phyloP scores from a whole-genome alignment of 1,284 basidiomycete genomes.

The Marasmius fiardii region DNA sequence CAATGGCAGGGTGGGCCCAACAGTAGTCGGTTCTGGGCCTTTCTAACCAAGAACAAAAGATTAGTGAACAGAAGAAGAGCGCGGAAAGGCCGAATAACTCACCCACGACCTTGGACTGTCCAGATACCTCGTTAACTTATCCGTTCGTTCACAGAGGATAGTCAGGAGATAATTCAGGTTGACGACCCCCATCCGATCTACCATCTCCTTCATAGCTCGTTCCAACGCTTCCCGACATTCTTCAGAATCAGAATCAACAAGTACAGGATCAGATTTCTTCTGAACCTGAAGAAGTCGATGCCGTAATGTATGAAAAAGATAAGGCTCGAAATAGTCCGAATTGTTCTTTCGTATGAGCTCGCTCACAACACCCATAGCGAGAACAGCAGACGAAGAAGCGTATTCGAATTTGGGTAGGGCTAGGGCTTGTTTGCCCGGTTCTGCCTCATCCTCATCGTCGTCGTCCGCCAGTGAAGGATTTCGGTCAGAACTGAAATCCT shows the following conservation, averaged over 20 bases:
- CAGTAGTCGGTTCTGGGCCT: constrained; percentile 67
- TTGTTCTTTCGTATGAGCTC: constrained; percentile 99
- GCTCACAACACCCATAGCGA: constrained; percentile 88
- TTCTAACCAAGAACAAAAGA: constrained; percentile 39
- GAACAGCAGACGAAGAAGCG: constrained; percentile 84
- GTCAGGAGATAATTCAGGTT: constrained; percentile 85
- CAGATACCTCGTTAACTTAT: constrained; percentile 73
- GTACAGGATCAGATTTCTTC: constrained; percentile 46
- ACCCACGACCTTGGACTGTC: constrained; percentile 74
- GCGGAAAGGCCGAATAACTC: constrained; percentile 27
- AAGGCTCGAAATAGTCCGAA: constrained; percentile 98
- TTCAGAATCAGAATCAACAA: constrained; percentile 41
- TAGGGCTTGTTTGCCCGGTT: constrained; percentile 24
- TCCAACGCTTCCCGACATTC: constrained; percentile 74
- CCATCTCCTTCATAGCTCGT: constrained; percentile 81
- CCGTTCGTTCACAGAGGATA: constrained; percentile 72
- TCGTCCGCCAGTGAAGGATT: constrained; percentile 10
- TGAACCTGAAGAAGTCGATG: constrained; percentile 88
- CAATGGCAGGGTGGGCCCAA: constrained; percentile 73
- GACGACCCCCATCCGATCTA: constrained; percentile 90
- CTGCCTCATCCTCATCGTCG: constrained; percentile 12
- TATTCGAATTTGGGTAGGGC: constrained; percentile 67
- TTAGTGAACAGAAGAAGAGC: constrained; percentile 1
- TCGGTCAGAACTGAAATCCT: constrained; percentile 48
- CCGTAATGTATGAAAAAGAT: constrained; percentile 93